Evolutionary conservation across 78 protist genomes (phyloP).

Genomic region (Acrasis kona): DNA sequence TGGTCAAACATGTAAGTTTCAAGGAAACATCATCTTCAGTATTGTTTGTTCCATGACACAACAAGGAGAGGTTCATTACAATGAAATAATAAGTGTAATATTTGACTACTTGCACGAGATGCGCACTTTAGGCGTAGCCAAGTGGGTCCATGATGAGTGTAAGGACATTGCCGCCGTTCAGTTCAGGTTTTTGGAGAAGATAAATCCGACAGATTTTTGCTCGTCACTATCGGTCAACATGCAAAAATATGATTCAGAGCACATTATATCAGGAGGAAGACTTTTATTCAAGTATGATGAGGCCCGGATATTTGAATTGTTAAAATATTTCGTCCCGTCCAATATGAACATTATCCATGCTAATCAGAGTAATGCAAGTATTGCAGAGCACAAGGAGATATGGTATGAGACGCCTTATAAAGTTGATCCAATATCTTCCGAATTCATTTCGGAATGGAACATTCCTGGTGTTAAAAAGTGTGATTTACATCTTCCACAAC

Average conservation of each 20-base stretch:
- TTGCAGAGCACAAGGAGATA: no score
- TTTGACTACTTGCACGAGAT: constrained; percentile 8
- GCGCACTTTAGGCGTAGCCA: neutral
- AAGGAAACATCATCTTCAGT: neutral
- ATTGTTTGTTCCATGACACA: constrained; percentile 1
- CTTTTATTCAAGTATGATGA: no score
- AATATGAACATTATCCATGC: no score
- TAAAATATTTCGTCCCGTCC: no score
- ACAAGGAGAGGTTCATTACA: neutral
- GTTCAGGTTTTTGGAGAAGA: neutral
- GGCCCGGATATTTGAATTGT: no score
- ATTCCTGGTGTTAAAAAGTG: no score
- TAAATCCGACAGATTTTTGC: neutral
- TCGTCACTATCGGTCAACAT: neutral
- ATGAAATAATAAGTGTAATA: neutral
- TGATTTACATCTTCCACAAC: no score
- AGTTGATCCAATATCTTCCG: no score
- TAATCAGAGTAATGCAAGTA: no score
- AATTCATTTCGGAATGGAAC: no score
- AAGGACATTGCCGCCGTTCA: neutral
- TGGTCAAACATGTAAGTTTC: neutral
- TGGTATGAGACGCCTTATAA: no score
- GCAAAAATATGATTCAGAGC: neutral
- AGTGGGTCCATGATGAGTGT: constrained; percentile 11
- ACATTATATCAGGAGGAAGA: no score